Conservation (phyloP, 73 alveolate genomes). For the Paramecium pentaurelia region DNA sequence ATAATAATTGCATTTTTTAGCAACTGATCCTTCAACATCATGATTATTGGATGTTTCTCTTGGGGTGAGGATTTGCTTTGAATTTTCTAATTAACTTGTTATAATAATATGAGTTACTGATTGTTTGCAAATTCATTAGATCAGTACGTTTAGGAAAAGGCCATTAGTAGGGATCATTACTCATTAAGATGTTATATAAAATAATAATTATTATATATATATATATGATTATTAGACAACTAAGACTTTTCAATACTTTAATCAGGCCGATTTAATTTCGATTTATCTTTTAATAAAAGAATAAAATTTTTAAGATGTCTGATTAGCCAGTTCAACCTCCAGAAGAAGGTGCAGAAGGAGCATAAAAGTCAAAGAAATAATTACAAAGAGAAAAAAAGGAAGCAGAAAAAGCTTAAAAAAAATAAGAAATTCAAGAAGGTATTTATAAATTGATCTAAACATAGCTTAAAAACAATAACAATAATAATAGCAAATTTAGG, state of each 20-base stretch:
- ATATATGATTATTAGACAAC: background rate
- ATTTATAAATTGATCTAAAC: background rate
- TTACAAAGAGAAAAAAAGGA: conserved; percentile 23
- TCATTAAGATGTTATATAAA: background rate
- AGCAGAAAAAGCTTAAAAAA: conserved; percentile 14
- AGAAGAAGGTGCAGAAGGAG: background rate
- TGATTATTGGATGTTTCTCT: background rate
- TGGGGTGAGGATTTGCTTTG: background rate
- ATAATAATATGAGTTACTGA: conserved; percentile 14
- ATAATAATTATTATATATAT: background rate
- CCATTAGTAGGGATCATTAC: conserved; percentile 67
- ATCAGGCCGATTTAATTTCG: conserved; percentile 14
- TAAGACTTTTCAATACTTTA: background rate
- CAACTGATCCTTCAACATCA: conserved; percentile 64
- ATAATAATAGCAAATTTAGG: background rate
- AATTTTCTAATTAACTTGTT: background rate
- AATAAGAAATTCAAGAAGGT: background rate
- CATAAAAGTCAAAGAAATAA: conserved; percentile 27
- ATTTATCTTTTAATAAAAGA: conserved; percentile 10
- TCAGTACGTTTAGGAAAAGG: conserved; percentile 74
- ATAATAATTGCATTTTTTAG: conserved; percentile 45
- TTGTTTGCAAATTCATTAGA: conserved; percentile 67
- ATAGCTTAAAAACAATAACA: background rate
- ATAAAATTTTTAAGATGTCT: background rate
- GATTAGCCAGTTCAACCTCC: background rate